phyloP scores from a whole-genome alignment of 169 alveolate genomes.

The Plasmodium chabaudi region DNA sequence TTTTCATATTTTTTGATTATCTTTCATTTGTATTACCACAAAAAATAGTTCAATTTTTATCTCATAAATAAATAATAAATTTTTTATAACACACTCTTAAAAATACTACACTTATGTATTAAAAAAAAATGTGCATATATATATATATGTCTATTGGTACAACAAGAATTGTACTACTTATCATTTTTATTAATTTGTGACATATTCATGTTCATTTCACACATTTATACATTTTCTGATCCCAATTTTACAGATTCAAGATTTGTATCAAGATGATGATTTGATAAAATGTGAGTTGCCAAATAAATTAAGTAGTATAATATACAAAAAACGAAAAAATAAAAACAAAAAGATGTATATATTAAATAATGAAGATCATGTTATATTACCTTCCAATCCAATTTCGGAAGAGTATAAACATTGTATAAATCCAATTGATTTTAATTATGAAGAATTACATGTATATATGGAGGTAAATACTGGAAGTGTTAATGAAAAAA shows the following conservation, averaged over 20 bases:
- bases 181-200: too few relatives aligned
- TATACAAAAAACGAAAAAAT: slow-evolving; percentile 69
- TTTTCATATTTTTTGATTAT: too few relatives aligned
- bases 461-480: slow-evolving; percentile 87
- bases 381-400: slow-evolving; percentile 61
- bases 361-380: slow-evolving; percentile 49
- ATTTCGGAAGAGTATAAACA: slow-evolving; percentile 58
- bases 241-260: slow-evolving; percentile 12
- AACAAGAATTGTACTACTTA: not conserved
- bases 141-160: too few relatives aligned
- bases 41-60: too few relatives aligned
- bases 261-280: slow-evolving; percentile 62
- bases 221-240: not conserved
- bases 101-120: too few relatives aligned
- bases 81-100: too few relatives aligned
- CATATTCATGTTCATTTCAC: not conserved
- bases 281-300: slow-evolving; percentile 44
- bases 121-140: too few relatives aligned
- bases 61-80: too few relatives aligned
- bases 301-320: slow-evolving; percentile 46
- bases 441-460: slow-evolving; percentile 77
- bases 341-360: slow-evolving; percentile 40
- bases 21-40: too few relatives aligned
- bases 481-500: slow-evolving; percentile 88
- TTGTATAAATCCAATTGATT: slow-evolving; percentile 42